Evolutionary conservation across 177 flowering plant species (phyloP), one percentile per base, ranked within the genome.

Genomic region (Telopea speciosissima): DNA sequence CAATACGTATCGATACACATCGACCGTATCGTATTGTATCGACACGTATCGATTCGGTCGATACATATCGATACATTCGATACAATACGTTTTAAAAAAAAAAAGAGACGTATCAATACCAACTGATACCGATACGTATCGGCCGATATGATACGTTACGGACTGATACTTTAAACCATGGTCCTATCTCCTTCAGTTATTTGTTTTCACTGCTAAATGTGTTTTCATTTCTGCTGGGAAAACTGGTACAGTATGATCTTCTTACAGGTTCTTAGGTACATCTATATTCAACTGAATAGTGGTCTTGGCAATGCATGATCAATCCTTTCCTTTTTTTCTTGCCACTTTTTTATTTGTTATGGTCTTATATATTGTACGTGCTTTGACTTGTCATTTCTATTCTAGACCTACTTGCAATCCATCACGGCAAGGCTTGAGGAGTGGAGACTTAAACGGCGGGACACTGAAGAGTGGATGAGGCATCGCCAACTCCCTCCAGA

Each of bases 401-500:
- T 79, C 82, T 69, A 94, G 99, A 94, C 97, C 25, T 94, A 90
- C 77, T 81, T 94, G 85, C 97, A 92, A 82, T 95, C 98, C 24
- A 72, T 88, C 62, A 95, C 97, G 61, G 78, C 84, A 71, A 87
- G 96, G 81, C 88, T 91, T 7, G 99, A 92, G 81, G 96, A 93
- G 72, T 92, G 97, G 99, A 89, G 98, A 68, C 88, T 91, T 17
- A 91, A 87, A 76, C 81, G 90, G 72, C 82, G 91, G 76, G 99
- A 95, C 79, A 92, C 99, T 17, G 97, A 95, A 78, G 96, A 93
- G 76, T 95, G 99, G 99, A 91, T 90, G 97, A 77, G 79, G 72
- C 96, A 93, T 77, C 97, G 98, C 66, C 96, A 89, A 73, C 93
- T 93, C 45, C 98, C 97, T 66, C 87, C 83, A 77, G 90, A 86